Base-by-base conservation (phyloP, 1,139 yeast genomes). In the Yamadazyma oceani region DNA sequence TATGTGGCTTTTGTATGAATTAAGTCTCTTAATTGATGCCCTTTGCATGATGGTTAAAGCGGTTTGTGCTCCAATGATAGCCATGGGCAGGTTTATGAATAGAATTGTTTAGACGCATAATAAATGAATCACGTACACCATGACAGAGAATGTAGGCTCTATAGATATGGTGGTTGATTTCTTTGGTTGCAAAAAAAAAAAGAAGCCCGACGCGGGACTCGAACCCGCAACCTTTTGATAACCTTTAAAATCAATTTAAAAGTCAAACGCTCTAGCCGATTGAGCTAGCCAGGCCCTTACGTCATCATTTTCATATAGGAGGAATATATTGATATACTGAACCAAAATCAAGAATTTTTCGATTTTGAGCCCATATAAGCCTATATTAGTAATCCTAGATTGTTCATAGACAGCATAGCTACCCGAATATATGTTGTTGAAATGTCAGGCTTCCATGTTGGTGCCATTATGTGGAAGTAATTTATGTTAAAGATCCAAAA, bases 21-120 rank as follows among this genome's bases (percentile, higher is more conserved):
- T 69, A 44, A 68, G 73, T 43, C 53, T 67, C 29, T 58, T 71
- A 43, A 58, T 71, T 4, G 75, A 70, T 49, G 75, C 76, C 1
- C 46, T 71, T 26, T 70, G 76, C 47, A 66, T 69, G 73, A 68
- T 69, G 61, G 65, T 71, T 11, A 66, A 66, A 43, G 75, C 77
- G 0, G 52, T 71, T 5, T 71, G 76, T 58, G 73, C 75, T 2
- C 77, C 76, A 4, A 66, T 71, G 69, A 69, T 70, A 17, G 75
- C 76, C 3, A 57, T 70, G 53, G 75, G 76, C 2, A 46, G 69
- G 39, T 62, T 70, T 42, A 66, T 70, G 74, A 69, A 69, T 48
- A 55, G 67, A 38, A 60, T 69, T 25, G 64, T 69, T 60, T 60
- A 51, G 44, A 28, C 8, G 24, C 27, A 16, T 32, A 17, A 28